Evolutionary conservation across 2,329 filamentous ascomycete species (phyloP).

Genomic region (Plectosphaerella sp.): DNA sequence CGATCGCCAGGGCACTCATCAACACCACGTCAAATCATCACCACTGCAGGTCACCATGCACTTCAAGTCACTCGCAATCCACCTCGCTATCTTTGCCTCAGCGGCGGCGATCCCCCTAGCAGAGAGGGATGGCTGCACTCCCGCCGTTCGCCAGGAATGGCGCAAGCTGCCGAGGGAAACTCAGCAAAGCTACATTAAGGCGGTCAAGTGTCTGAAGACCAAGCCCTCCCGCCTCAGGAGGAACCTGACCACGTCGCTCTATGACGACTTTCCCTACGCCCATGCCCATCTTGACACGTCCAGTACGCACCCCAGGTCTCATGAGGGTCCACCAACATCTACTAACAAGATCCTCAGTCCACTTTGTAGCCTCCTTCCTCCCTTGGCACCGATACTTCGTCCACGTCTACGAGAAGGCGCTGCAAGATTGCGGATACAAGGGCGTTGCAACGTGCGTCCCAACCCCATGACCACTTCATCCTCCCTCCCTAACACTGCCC

Average conservation of each 20-base stretch:
- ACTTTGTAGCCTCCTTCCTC: conserved; percentile 23
- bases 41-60: too few relatives aligned
- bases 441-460: background rate
- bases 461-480: too few relatives aligned
- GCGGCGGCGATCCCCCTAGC: too few relatives aligned
- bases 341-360: conserved; percentile 13
- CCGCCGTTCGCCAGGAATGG: background rate
- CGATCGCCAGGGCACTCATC: too few relatives aligned
- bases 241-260: conserved; percentile 16
- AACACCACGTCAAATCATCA: too few relatives aligned
- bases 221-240: conserved; percentile 16
- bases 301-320: background rate
- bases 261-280: conserved; percentile 26
- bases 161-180: background rate
- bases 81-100: too few relatives aligned
- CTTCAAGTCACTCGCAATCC: too few relatives aligned
- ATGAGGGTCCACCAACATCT: too few relatives aligned
- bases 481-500: background rate
- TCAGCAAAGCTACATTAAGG: conserved; percentile 16
- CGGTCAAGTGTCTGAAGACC: conserved; percentile 21
- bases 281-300: conserved; percentile 14
- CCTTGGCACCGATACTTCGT: conserved; percentile 29
- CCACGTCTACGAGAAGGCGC: conserved; percentile 21
- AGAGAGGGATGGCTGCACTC: background rate
- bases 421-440: conserved; percentile 20